These are phyloP conservation scores for Aleurites moluccanus DNA, from an alignment of 441 rosid species.

Conservation along the genomic window DNA sequence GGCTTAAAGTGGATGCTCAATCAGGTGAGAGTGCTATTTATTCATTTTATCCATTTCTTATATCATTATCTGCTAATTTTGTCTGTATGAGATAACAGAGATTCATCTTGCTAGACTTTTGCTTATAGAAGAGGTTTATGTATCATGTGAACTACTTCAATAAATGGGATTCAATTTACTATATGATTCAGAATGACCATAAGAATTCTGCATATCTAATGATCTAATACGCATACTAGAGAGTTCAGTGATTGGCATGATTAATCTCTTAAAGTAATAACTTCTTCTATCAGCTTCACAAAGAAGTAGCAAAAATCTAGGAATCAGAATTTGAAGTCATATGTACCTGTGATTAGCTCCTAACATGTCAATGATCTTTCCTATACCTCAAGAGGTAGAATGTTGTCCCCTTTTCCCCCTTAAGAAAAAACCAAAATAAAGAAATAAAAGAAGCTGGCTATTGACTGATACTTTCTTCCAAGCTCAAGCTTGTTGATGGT, in stretches of 20 bases:
- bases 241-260: not conserved
- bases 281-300: not conserved
- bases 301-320: not conserved
- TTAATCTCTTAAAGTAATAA: not conserved
- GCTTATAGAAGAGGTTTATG: not conserved
- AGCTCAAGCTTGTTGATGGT: not conserved
- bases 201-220: constrained; percentile 1
- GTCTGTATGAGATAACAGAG: not conserved
- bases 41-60: not conserved
- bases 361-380: not conserved
- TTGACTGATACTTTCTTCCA: not conserved
- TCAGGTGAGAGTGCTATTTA: constrained; percentile 54
- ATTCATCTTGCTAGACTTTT: not conserved
- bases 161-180: not conserved
- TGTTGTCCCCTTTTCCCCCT: too few relatives aligned
- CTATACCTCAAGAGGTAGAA: not conserved
- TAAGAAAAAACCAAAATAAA: not conserved
- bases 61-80: not conserved
- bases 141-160: not conserved
- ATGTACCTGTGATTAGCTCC: not conserved
- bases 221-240: not conserved
- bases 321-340: not conserved
- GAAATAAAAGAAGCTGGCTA: not conserved
- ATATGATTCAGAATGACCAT: not conserved
- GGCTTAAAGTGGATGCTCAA: constrained; percentile 99